phyloP scores from a whole-genome alignment of 75 land plant species.

The Larix kaempferi region DNA sequence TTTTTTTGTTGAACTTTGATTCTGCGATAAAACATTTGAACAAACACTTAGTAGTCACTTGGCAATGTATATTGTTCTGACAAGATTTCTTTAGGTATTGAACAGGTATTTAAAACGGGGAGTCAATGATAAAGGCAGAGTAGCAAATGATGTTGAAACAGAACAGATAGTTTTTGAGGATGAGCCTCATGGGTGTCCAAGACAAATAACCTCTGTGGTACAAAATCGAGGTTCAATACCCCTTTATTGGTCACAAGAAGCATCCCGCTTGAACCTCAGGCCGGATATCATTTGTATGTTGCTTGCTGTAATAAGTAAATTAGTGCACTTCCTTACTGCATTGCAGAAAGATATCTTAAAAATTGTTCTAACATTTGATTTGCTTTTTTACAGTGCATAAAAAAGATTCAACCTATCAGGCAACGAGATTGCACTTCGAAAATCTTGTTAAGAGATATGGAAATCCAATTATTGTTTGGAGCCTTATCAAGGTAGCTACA shows the following conservation, averaged over 20 bases:
- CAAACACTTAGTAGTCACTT: too few relatives aligned
- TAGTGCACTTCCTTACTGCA: too few relatives aligned
- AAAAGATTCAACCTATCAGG: conserved; percentile 61
- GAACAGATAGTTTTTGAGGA: conserved; percentile 78
- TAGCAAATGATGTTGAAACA: conserved; percentile 88
- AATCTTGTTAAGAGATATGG: conserved; percentile 82
- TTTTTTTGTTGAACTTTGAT: too few relatives aligned
- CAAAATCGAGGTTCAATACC: conserved; percentile 86
- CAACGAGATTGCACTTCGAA: conserved; percentile 74
- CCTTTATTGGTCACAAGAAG: conserved; percentile 85
- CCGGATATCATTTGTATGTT: conserved; percentile 65
- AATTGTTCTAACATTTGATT: too few relatives aligned
- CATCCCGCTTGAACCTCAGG: conserved; percentile 21
- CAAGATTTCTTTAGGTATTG: background rate
- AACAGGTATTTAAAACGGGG: conserved; percentile 70
- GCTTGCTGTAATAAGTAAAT: background rate
- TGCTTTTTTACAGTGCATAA: conserved; percentile 51
- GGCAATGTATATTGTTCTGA: too few relatives aligned
- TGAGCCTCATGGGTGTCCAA: conserved; percentile 26
- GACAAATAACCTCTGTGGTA: conserved; percentile 68
- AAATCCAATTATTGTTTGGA: conserved; percentile 74
- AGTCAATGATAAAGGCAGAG: conserved; percentile 71
- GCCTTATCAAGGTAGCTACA: conserved; percentile 61
- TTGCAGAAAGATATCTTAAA: too few relatives aligned
- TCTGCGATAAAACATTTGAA: too few relatives aligned